Conservation (phyloP, 1,284 basidiomycete genomes). For the Xanthoconium separans region DNA sequence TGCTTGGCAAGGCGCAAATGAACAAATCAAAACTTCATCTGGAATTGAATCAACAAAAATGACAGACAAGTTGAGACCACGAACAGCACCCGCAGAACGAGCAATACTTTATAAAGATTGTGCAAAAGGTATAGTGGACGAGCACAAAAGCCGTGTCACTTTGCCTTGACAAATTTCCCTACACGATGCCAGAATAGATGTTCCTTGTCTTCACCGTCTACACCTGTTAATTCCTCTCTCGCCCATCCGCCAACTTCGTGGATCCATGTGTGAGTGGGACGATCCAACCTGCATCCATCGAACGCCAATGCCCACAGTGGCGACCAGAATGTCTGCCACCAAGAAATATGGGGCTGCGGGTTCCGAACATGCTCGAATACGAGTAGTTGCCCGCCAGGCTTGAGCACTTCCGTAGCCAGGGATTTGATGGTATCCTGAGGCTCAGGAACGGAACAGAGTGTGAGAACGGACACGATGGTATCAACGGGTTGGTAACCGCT, state of each 20-base stretch:
- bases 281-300: constrained; percentile 61
- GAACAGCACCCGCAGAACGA: no score
- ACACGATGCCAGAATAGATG: constrained; percentile 56
- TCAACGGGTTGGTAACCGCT: constrained; percentile 44
- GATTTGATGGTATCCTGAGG: constrained; percentile 44
- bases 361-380: constrained; percentile 67
- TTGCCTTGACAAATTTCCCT: constrained; percentile 51
- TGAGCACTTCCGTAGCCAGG: constrained; percentile 49
- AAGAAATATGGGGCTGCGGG: constrained; percentile 46
- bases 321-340: constrained; percentile 70
- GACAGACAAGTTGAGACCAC: no score
- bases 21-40: no score
- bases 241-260: constrained; percentile 39
- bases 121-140: neutral
- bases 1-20: no score
- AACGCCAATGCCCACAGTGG: constrained; percentile 59
- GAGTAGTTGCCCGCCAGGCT: constrained; percentile 56
- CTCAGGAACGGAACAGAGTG: constrained; percentile 57
- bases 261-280: constrained; percentile 55
- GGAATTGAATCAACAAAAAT: no score
- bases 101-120: no score
- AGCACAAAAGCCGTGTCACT: constrained; percentile 2
- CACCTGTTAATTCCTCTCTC: constrained; percentile 48
- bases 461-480: constrained; percentile 58
- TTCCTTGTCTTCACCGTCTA: constrained; percentile 47